Base-by-base conservation (phyloP, 108 stramenopile species). In the Fragilaria crotonensis region DNA sequence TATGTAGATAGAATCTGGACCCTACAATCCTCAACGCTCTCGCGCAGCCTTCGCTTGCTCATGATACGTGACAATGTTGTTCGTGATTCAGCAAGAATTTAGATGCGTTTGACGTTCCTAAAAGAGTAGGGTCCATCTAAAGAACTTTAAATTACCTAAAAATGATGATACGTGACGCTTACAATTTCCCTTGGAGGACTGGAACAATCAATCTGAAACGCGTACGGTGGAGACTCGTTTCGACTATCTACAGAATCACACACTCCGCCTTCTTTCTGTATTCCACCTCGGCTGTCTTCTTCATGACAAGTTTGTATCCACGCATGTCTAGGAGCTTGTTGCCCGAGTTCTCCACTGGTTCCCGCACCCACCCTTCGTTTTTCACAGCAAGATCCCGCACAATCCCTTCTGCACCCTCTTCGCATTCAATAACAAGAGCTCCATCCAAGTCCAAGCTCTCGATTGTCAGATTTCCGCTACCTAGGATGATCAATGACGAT, bases 361-460 rank as follows among this genome's bases (percentile, higher is more conserved):
- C 68, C 45, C 69, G 65, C 20, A 67, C 66, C 87, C 87, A 92
- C 30, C 90, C 90, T 48, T 78, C 73, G 70, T 93, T 93, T 52
- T 75, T 72, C 17, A 93, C 84, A 14, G 55, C 44, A 29, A 81
- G 51, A 59, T 83, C 74, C 14, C 70, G 60, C 45, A 84, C 78
- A 23, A 68, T 68, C 4, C 80, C 78, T 27, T 56, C 48, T 53
- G 81, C 75, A 33, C 81, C 67, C 17, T 79, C 75, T 57, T 81
- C 79, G 22, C 69, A 72, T 26, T 88, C 80, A 54, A 94, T 72
- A 7, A 94, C 65, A 21, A 85, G 60, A 19, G 86, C 79, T 7
- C 93, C 93, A 71, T 94, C 89, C 22, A 94, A 59, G 51, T 85
- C 75, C 51, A 94, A 60, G 57, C 83, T 89, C 61, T 90, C 84